Conservation (phyloP, 2,329 filamentous ascomycete species). For the Fusarium vanettenii region DNA sequence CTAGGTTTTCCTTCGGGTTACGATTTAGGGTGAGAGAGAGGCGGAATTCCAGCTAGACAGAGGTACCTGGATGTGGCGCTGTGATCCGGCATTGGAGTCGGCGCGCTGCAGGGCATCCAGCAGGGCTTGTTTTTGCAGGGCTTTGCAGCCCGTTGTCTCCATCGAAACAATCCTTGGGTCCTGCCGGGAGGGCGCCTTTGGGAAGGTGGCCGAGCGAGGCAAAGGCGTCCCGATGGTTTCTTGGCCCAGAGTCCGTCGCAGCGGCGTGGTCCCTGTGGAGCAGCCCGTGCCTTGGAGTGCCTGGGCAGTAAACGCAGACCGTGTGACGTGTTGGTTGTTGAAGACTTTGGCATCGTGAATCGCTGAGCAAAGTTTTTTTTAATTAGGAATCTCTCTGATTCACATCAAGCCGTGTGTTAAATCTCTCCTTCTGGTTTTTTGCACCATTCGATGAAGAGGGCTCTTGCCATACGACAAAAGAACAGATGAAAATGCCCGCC, state of each 20-base stretch:
- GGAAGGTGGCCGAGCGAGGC: constrained; percentile 26
- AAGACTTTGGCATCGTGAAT: background rate
- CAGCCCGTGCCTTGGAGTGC: background rate
- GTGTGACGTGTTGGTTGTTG: constrained; percentile 6
- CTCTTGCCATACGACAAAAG: constrained; percentile 4
- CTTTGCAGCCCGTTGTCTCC: constrained; percentile 10
- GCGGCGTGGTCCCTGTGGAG: constrained; percentile 9
- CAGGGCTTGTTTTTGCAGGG: constrained; percentile 19
- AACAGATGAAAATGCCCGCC: constrained; percentile 6
- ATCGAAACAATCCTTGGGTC: constrained; percentile 2
- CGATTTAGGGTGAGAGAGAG: constrained; percentile 30
- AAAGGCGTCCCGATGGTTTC: constrained; percentile 15
- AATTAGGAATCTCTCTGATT: background rate
- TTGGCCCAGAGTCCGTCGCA: constrained; percentile 6
- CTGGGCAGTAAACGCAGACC: background rate
- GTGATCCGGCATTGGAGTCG: constrained; percentile 15
- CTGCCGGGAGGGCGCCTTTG: constrained; percentile 11
- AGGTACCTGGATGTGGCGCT: constrained; percentile 27
- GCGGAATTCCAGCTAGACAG: constrained; percentile 31
- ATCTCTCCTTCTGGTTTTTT: background rate
- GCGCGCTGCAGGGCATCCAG: constrained; percentile 15
- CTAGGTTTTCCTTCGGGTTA: constrained; percentile 23
- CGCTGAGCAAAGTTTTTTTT: background rate
- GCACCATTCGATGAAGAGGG: background rate
- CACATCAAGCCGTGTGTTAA: background rate